phyloP scores from a whole-genome alignment of 2,329 filamentous ascomycete species.

The Diaporthe sp. region DNA sequence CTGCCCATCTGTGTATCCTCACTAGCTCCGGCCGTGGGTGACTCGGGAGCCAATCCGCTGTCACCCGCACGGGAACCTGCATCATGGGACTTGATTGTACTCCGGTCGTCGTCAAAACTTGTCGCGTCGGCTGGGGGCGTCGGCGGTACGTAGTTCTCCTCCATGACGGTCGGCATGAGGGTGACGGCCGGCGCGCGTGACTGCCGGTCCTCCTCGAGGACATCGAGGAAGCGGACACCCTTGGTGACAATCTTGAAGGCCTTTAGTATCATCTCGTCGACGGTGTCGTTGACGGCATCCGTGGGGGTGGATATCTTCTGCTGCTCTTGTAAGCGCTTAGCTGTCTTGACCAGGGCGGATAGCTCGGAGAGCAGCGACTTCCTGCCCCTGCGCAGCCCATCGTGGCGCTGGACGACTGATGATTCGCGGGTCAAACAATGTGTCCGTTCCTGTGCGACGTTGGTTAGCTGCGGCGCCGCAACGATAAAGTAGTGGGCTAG shows the following conservation, averaged over 20 bases:
- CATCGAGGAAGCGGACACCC: constrained; percentile 89
- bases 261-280: constrained; percentile 94
- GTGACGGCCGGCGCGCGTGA: constrained; percentile 65
- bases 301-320: constrained; percentile 63
- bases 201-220: constrained; percentile 77
- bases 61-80: constrained; percentile 55
- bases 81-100: constrained; percentile 49
- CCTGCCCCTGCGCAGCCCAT: constrained; percentile 81
- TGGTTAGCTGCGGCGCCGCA: constrained; percentile 41
- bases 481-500: not conserved
- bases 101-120: constrained; percentile 57
- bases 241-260: constrained; percentile 95
- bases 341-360: constrained; percentile 88
- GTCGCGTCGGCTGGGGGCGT: constrained; percentile 73
- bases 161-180: constrained; percentile 70
- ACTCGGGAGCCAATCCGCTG: constrained; percentile 49
- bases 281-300: constrained; percentile 77
- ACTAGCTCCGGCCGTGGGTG: constrained; percentile 28
- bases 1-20: constrained; percentile 52
- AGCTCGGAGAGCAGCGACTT: constrained; percentile 92
- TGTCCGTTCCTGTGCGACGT: constrained; percentile 78
- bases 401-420: constrained; percentile 78
- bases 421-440: constrained; percentile 90
- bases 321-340: constrained; percentile 85
- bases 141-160: constrained; percentile 70